Evolutionary conservation across 2,329 filamentous ascomycete genomes (phyloP).

Genomic region (Penicillium fuscoglaucum): DNA sequence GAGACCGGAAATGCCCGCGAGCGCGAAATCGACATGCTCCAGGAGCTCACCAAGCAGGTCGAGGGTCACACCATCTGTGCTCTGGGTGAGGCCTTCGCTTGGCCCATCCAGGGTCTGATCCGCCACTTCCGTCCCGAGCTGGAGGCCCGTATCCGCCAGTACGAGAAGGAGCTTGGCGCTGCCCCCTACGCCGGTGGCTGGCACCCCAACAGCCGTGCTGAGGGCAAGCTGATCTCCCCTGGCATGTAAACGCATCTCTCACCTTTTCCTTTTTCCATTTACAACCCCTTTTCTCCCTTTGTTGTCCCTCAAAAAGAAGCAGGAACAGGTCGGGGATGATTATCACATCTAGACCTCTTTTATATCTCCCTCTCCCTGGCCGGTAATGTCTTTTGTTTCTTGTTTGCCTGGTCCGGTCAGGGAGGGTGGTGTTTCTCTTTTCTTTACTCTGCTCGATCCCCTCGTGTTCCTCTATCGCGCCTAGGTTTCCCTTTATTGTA

Average conservation of each 20-base stretch:
- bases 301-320: slow-evolving; percentile 21
- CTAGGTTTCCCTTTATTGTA: slow-evolving; percentile 29
- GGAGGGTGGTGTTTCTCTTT: slow-evolving; percentile 25
- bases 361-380: slow-evolving; percentile 14
- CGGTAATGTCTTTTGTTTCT: slow-evolving; percentile 18
- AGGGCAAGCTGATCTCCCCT: slow-evolving; percentile 83
- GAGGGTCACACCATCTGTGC: slow-evolving; percentile 99
- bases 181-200: slow-evolving; percentile 82
- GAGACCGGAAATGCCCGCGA: slow-evolving; percentile 85
- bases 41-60: slow-evolving; percentile 98
- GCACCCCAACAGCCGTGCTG: slow-evolving; percentile 69
- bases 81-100: slow-evolving; percentile 95
- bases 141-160: slow-evolving; percentile 84
- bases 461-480: slow-evolving; percentile 27
- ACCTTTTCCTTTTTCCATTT: slow-evolving; percentile 4
- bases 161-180: slow-evolving; percentile 70
- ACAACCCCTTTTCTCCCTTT: slow-evolving; percentile 9
- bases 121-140: slow-evolving; percentile 96
- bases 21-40: slow-evolving; percentile 98
- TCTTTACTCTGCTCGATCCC: slow-evolving; percentile 26
- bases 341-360: slow-evolving; percentile 22
- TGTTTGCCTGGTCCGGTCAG: slow-evolving; percentile 9
- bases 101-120: slow-evolving; percentile 97
- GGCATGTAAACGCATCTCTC: slow-evolving; percentile 69
- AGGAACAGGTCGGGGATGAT: slow-evolving; percentile 19